Evolutionary conservation across 2,329 filamentous ascomycete genomes (phyloP).

Genomic region (Trichoderma sp.): DNA sequence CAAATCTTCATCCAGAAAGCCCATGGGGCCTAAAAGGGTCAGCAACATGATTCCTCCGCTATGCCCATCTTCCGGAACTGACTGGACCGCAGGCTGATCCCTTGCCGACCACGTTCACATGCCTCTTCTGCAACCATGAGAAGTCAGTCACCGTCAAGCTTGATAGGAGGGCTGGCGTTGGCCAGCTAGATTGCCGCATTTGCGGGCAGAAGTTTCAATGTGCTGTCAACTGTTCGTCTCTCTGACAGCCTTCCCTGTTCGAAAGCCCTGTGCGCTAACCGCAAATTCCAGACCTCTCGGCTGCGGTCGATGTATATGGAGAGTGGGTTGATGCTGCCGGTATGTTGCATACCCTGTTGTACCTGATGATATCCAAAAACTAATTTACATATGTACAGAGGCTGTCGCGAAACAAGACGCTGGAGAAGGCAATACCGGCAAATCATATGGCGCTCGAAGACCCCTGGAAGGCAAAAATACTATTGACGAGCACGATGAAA

Average conservation of each 20-base stretch:
- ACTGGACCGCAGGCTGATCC: slow-evolving; percentile 54
- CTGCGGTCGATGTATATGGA: slow-evolving; percentile 90
- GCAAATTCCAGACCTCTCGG: slow-evolving; percentile 68
- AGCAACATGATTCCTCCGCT: slow-evolving; percentile 15
- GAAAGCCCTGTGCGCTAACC: slow-evolving; percentile 24
- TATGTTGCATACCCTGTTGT: slow-evolving; percentile 33
- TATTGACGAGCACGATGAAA: slow-evolving; percentile 49
- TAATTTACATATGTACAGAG: slow-evolving; percentile 36
- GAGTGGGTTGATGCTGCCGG: slow-evolving; percentile 93
- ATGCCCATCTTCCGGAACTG: neutral
- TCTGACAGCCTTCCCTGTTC: neutral
- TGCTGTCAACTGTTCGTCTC: slow-evolving; percentile 76
- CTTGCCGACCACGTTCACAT: slow-evolving; percentile 83
- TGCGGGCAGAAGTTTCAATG: slow-evolving; percentile 94
- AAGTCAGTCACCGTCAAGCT: slow-evolving; percentile 87
- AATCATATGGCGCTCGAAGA: slow-evolving; percentile 26
- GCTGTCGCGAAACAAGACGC: slow-evolving; percentile 50
- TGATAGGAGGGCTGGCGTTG: slow-evolving; percentile 88
- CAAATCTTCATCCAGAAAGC: slow-evolving; percentile 85
- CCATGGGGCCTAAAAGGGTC: slow-evolving; percentile 79
- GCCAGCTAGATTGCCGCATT: slow-evolving; percentile 82
- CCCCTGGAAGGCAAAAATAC: slow-evolving; percentile 27
- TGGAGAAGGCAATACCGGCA: slow-evolving; percentile 29
- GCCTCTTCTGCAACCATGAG: slow-evolving; percentile 98
- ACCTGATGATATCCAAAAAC: slow-evolving; percentile 17